phyloP scores from a whole-genome alignment of 805 yeast genomes.

The Schwanniomyces pseudopolymorphus region DNA sequence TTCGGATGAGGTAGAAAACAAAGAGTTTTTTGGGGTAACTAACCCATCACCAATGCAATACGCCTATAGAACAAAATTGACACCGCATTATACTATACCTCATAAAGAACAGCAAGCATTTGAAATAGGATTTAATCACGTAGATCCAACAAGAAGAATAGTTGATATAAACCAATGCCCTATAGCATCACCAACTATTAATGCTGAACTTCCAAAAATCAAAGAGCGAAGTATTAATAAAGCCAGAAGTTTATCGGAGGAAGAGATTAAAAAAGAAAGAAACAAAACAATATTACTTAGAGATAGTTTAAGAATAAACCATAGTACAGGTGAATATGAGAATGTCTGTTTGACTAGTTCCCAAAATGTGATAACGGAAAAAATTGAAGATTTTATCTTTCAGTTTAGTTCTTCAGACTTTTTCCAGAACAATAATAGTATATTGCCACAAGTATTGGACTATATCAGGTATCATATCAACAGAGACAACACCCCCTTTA shows the following conservation, averaged over 20 bases:
- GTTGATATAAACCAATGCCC: conserved; percentile 39
- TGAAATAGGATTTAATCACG: conserved; percentile 33
- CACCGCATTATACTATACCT: conserved; percentile 34
- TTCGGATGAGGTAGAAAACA: conserved; percentile 3
- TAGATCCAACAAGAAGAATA: conserved; percentile 16
- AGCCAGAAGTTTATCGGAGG: background rate
- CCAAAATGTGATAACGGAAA: conserved; percentile 31
- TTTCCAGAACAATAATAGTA: conserved; percentile 40
- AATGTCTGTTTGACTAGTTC: conserved; percentile 25
- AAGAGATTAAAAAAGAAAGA: background rate
- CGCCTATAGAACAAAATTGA: conserved; percentile 39
- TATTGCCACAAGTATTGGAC: conserved; percentile 35
- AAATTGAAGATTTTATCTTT: conserved; percentile 33
- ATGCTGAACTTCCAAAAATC: conserved; percentile 18
- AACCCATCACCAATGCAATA: conserved; percentile 37
- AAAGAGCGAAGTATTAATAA: conserved; percentile 11
- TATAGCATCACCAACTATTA: conserved; percentile 34
- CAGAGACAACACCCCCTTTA: conserved; percentile 8
- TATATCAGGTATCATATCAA: conserved; percentile 24
- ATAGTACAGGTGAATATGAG: conserved; percentile 27
- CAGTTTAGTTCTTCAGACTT: conserved; percentile 40
- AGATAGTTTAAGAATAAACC: conserved; percentile 30
- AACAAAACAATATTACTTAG: conserved; percentile 23
- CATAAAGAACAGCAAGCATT: conserved; percentile 8
- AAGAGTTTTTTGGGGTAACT: conserved; percentile 22